Conservation (phyloP, 805 yeast genomes). For the Pichia insulana region DNA sequence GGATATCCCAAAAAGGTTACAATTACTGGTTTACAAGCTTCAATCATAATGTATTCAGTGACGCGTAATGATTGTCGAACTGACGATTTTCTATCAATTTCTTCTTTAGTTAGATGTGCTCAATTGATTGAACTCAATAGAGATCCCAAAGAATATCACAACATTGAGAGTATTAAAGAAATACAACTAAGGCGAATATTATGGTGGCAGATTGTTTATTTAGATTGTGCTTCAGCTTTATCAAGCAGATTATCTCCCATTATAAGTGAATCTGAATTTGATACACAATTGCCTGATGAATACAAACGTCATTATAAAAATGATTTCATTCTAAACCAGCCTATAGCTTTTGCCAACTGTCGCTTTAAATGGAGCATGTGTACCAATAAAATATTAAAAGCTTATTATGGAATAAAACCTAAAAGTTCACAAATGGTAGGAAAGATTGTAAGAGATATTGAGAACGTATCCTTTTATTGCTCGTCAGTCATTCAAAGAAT, state of each 20-base stretch:
- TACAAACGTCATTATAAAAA: constrained; percentile 20
- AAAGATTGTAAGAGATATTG: constrained; percentile 8
- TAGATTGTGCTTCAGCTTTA: constrained; percentile 49
- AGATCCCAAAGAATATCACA: constrained; percentile 45
- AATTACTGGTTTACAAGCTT: constrained; percentile 29
- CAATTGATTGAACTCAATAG: constrained; percentile 47
- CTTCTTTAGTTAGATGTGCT: constrained; percentile 47
- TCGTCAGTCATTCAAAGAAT: constrained; percentile 17
- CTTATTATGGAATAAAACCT: constrained; percentile 7
- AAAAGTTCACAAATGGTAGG: constrained; percentile 5
- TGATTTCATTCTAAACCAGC: constrained; percentile 32
- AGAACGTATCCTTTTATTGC: constrained; percentile 16
- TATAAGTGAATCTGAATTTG: constrained; percentile 43
- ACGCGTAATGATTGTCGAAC: constrained; percentile 48
- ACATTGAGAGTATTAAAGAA: constrained; percentile 36
- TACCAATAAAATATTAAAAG: constrained; percentile 15
- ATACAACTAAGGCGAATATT: constrained; percentile 44
- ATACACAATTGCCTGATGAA: constrained; percentile 47
- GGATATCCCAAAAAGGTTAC: constrained; percentile 40
- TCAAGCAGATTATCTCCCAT: constrained; percentile 49
- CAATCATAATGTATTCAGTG: constrained; percentile 39
- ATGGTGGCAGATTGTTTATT: constrained; percentile 58
- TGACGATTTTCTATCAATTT: constrained; percentile 44
- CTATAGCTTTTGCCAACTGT: constrained; percentile 42
- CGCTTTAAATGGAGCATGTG: constrained; percentile 36